phyloP scores from a whole-genome alignment of 768 basidiomycete species.

The Suillus subaureus region DNA sequence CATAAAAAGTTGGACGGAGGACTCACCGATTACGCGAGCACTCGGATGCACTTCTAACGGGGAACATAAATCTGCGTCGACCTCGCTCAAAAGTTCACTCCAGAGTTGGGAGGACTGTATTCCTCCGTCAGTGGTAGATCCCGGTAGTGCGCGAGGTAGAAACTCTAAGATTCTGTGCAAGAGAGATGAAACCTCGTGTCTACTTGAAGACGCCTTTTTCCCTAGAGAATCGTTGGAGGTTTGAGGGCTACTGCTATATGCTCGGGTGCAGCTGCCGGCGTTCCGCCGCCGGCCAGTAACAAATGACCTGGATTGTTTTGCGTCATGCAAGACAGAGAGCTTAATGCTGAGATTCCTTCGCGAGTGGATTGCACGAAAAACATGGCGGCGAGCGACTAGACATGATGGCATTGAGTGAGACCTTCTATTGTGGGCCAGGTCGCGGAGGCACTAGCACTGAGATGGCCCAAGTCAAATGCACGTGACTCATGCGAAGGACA shows the following conservation, averaged over 20 bases:
- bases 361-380: not conserved
- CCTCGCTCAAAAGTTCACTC: slow-evolving; percentile 44
- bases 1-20: not conserved
- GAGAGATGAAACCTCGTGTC: slow-evolving; percentile 42
- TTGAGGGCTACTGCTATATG: not conserved
- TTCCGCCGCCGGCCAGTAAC: not conserved
- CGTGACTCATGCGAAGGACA: not conserved
- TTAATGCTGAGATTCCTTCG: not conserved
- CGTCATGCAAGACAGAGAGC: not conserved
- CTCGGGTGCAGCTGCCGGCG: not conserved
- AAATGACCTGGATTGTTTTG: not conserved
- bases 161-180: slow-evolving; percentile 52
- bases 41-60: slow-evolving; percentile 34
- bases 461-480: no score
- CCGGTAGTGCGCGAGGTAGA: slow-evolving; percentile 45
- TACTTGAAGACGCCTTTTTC: slow-evolving; percentile 6
- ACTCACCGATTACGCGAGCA: slow-evolving; percentile 53
- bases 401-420: slow-evolving; percentile 11
- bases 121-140: slow-evolving; percentile 18
- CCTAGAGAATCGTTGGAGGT: not conserved
- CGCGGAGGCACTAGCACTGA: not conserved
- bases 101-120: slow-evolving; percentile 46
- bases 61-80: slow-evolving; percentile 31
- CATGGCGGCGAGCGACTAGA: not conserved
- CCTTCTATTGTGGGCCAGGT: not conserved